Conservation (phyloP, 192 early-diverging fungal genomes). For the Podila clonocystis region DNA sequence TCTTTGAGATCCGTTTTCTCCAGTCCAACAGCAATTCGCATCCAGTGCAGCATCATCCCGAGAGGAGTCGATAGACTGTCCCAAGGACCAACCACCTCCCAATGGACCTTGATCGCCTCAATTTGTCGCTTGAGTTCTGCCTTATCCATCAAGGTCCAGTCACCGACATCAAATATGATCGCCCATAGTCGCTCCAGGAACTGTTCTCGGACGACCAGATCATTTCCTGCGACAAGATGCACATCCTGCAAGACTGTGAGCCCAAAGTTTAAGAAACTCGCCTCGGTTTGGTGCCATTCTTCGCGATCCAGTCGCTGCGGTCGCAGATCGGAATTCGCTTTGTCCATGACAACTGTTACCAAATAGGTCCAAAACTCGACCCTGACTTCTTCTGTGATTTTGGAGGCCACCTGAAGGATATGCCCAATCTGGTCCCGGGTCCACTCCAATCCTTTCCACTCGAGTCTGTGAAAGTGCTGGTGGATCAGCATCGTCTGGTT, state of each 20-base stretch:
- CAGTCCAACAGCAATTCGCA: constrained; percentile 39
- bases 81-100: constrained; percentile 26
- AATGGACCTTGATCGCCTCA: constrained; percentile 11
- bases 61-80: constrained; percentile 24
- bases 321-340: constrained; percentile 23
- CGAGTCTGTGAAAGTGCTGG: constrained; percentile 42
- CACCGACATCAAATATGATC: constrained; percentile 14
- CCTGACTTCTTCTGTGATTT: constrained; percentile 13
- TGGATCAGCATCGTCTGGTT: constrained; percentile 48
- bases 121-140: constrained; percentile 5
- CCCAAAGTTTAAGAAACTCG: constrained; percentile 25
- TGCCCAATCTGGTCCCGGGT: constrained; percentile 8
- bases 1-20: constrained; percentile 24
- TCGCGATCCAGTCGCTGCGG: constrained; percentile 3
- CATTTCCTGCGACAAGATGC: constrained; percentile 15
- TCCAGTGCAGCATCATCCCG: constrained; percentile 35
- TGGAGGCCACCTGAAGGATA: constrained; percentile 12
- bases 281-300: constrained; percentile 22
- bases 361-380: constrained; percentile 45
- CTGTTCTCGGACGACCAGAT: constrained; percentile 31
- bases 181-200: constrained; percentile 24
- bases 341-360: constrained; percentile 30
- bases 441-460: constrained; percentile 25
- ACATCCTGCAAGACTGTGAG: constrained; percentile 21
- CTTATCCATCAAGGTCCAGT: constrained; percentile 19